Evolutionary conservation across 2,329 filamentous ascomycete genomes (phyloP).

Genomic region (Talaromyces sp.): DNA sequence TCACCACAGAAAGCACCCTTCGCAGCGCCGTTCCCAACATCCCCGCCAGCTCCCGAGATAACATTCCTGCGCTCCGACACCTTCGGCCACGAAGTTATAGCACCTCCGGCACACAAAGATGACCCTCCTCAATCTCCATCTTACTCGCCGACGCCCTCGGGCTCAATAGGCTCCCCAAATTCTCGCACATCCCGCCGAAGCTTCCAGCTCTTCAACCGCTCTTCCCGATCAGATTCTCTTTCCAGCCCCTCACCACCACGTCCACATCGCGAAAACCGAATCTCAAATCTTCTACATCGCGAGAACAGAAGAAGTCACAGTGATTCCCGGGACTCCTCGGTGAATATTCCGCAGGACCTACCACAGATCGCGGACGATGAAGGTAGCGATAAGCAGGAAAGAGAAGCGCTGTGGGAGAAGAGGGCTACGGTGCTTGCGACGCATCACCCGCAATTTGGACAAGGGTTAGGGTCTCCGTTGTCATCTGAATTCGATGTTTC

Average conservation of each 20-base stretch:
- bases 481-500: conserved; percentile 16
- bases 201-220: conserved; percentile 38
- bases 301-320: conserved; percentile 37
- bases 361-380: conserved; percentile 67
- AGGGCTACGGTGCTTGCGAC: conserved; percentile 85
- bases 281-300: conserved; percentile 40
- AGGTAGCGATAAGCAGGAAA: conserved; percentile 51
- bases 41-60: conserved; percentile 64
- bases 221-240: conserved; percentile 27
- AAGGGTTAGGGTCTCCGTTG: conserved; percentile 30
- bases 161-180: conserved; percentile 9
- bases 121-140: conserved; percentile 1
- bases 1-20: conserved; percentile 41
- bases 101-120: conserved; percentile 59
- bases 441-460: conserved; percentile 49
- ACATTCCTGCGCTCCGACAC: conserved; percentile 86
- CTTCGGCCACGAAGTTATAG: conserved; percentile 74
- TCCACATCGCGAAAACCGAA: conserved; percentile 32
- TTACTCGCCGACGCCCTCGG: not conserved
- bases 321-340: conserved; percentile 47
- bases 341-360: conserved; percentile 76
- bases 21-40: conserved; percentile 42
- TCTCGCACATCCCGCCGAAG: conserved; percentile 38
- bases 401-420: conserved; percentile 85
- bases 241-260: conserved; percentile 32